Evolutionary conservation across 805 yeast species (phyloP), one percentile per base, ranked within the genome.

Genomic region (Starmera quercuum): DNA sequence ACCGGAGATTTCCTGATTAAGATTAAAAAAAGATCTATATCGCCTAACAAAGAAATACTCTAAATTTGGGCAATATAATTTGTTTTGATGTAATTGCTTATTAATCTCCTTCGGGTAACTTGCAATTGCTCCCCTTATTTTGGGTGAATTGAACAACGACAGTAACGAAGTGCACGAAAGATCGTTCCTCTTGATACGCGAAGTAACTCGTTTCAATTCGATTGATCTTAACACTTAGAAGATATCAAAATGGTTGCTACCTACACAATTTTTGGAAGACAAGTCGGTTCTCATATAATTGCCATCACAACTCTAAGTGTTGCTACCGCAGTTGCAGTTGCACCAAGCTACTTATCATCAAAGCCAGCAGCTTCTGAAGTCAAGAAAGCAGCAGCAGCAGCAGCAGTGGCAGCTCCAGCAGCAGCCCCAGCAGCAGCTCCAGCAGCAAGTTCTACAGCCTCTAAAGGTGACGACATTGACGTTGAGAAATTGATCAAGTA

Each of bases 401-500:
- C 53, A 32, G 52, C 52, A 31, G n/a, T n/a, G n/a, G 47, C 50
- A n/a, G 36, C 42, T 19, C 44, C 45, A 20, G 37, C 47, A 20
- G 42, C 47, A 32, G 41, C 50, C 29, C 34, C 52, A 20, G 42
- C 44, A 20, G 40, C 52, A 30, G 47, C 45, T 22, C 36, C 56
- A 28, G 37, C 49, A 30, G 41, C 53, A 31, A 50, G 52, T 29
- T 36, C 44, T 13, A 49, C 45, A 20, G 31, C 34, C 7, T 7
- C 40, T 8, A 42, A 46, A 36, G 45, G 39, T 15, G 59, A 51
- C 15, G 58, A 55, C 28, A 29, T 56, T 13, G 61, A 56, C 23
- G 61, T 56, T 29, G 61, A 56, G 40, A 56, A 56, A 41, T 36
- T 55, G 39, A 42, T 55, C 40, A 53, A 53, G 46, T 44, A 24